Conservation (phyloP, 352 stramenopile genomes). For the Globisporangium perplexum region DNA sequence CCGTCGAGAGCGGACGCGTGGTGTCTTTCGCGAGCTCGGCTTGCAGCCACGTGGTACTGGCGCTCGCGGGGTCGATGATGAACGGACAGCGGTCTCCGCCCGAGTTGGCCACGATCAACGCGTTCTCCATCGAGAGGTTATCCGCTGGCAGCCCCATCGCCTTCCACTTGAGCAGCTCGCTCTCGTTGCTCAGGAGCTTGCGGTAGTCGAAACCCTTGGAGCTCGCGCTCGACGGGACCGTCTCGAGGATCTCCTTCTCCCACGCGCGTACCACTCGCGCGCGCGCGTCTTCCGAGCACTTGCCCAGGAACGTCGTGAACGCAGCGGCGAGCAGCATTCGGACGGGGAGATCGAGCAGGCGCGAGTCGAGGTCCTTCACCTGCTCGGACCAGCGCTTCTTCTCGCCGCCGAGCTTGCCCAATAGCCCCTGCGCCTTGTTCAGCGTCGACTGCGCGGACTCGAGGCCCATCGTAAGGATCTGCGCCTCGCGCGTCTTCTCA, state of each 20-base stretch:
- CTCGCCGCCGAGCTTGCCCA: slow-evolving; percentile 90
- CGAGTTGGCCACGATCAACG: slow-evolving; percentile 82
- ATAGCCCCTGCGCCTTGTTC: slow-evolving; percentile 87
- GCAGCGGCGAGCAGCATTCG: slow-evolving; percentile 89
- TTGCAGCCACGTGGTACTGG: slow-evolving; percentile 87
- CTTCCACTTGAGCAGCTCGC: slow-evolving; percentile 93
- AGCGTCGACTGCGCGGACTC: slow-evolving; percentile 87
- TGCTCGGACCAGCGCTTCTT: slow-evolving; percentile 89
- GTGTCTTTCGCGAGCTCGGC: slow-evolving; percentile 83
- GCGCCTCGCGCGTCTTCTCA: slow-evolving; percentile 90
- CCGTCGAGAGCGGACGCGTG: slow-evolving; percentile 80
- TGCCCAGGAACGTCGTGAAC: slow-evolving; percentile 93
- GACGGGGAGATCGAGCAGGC: slow-evolving; percentile 79
- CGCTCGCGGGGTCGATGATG: slow-evolving; percentile 92
- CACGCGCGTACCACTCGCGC: slow-evolving; percentile 71
- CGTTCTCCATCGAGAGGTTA: slow-evolving; percentile 93
- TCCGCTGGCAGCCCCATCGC: slow-evolving; percentile 88
- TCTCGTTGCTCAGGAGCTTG: slow-evolving; percentile 89
- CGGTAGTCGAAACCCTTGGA: slow-evolving; percentile 71
- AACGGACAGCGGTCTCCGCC: slow-evolving; percentile 86
- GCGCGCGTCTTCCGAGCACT: slow-evolving; percentile 87
- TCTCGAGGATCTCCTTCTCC: slow-evolving; percentile 60
- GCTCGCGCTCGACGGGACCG: slow-evolving; percentile 12
- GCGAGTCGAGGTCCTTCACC: slow-evolving; percentile 76
- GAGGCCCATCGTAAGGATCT: slow-evolving; percentile 85